phyloP scores from a whole-genome alignment of 106 monocot genomes.

The Xerophyta viscosa region DNA sequence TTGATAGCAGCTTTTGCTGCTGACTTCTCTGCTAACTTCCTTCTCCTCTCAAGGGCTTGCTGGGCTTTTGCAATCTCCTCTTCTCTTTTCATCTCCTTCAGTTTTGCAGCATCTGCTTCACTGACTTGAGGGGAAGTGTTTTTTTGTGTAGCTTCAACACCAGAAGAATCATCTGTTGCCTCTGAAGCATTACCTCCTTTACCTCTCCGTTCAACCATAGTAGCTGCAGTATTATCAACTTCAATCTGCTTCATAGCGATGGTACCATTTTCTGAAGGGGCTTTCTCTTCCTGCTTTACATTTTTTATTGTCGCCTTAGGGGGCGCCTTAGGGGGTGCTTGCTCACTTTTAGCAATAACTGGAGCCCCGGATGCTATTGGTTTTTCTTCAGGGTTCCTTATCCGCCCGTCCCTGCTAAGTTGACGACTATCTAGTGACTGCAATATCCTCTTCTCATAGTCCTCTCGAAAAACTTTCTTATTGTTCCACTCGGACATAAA shows the following conservation, averaged over 20 bases:
- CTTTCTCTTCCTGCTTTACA: constrained; percentile 21
- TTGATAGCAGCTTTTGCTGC: constrained; percentile 55
- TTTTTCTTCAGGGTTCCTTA: constrained; percentile 84
- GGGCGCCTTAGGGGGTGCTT: constrained; percentile 10
- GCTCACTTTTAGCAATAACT: constrained; percentile 16
- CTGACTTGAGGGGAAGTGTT: constrained; percentile 11
- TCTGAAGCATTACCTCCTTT: constrained; percentile 5
- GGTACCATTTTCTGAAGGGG: constrained; percentile 7
- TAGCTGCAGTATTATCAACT: constrained; percentile 19
- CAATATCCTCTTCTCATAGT: constrained; percentile 74
- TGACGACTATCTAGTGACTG: constrained; percentile 59
- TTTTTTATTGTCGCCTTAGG: constrained; percentile 13
- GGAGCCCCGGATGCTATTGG: constrained; percentile 33
- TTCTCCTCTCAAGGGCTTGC: constrained; percentile 78
- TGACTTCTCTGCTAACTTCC: constrained; percentile 78
- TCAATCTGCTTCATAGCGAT: constrained; percentile 5
- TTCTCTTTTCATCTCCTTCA: constrained; percentile 78
- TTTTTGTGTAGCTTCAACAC: constrained; percentile 15
- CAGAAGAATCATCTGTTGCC: constrained; percentile 7
- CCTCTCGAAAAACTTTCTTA: constrained; percentile 61
- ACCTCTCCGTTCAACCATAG: constrained; percentile 12
- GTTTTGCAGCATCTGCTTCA: constrained; percentile 40
- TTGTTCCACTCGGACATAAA: constrained; percentile 62
- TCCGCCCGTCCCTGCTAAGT: constrained; percentile 61
- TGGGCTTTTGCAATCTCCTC: constrained; percentile 91